These are phyloP conservation scores for Rosa multiflora DNA, from an alignment of 306 rosid genomes.

Conservation along the genomic window DNA sequence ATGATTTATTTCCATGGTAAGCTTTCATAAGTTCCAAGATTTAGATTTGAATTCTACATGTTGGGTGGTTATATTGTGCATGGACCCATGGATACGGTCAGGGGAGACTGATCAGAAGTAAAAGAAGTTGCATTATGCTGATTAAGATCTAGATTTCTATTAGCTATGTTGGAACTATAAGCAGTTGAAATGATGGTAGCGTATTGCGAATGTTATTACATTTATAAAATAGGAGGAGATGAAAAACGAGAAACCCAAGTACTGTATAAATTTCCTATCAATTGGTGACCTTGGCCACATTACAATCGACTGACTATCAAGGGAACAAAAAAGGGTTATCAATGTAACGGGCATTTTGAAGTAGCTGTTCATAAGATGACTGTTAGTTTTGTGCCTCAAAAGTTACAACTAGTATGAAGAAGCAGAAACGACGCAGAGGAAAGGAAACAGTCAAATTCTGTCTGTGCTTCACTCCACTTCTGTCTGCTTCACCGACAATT, in stretches of 20 bases:
- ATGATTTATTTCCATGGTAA: too few relatives aligned
- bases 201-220: not conserved
- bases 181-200: not conserved
- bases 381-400: not conserved
- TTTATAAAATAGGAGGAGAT: too few relatives aligned
- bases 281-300: not conserved
- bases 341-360: not conserved
- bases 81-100: too few relatives aligned
- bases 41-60: too few relatives aligned
- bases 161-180: not conserved
- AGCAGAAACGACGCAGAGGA: not conserved
- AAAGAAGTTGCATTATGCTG: too few relatives aligned
- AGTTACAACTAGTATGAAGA: not conserved
- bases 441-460: not conserved
- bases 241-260: not conserved
- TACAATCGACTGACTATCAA: not conserved
- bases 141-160: not conserved
- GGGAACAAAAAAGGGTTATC: not conserved
- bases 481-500: not conserved
- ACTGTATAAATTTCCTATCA: not conserved
- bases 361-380: not conserved
- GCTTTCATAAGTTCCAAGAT: too few relatives aligned
- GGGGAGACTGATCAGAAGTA: not conserved
- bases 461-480: not conserved
- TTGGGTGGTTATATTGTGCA: too few relatives aligned